Evolutionary conservation across 352 stramenopile species (phyloP), one percentile per base, ranked within the genome.

Genomic region (Pythium sp.): DNA sequence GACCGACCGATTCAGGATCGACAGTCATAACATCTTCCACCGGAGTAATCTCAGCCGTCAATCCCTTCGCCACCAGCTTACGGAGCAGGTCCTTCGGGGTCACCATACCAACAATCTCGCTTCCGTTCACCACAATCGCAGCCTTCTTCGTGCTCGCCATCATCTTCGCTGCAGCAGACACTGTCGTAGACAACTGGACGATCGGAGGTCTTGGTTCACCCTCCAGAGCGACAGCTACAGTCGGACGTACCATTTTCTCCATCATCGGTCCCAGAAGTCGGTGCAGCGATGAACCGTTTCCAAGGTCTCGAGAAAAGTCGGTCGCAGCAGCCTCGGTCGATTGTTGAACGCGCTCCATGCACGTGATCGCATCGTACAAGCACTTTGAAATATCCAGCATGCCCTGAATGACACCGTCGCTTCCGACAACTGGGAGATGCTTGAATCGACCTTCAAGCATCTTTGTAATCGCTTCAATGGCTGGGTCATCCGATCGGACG

Each of bases 361-460:
- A 91, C 24, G 79, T 91, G 68, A 97, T 95, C 15, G 89, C 89
- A 58, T 97, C 89, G 55, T 94, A 93, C 4, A 97, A 68, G 66
- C 88, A 95, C 76, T 97, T 97, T 61, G 89, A 94, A 49, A 97
- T 95, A 53, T 97, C 87, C n/a, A 97, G 72, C 84, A 97, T 94
- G 34, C 87, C 87, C 59, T 88, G 81, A 24, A 93, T 81, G 5
- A 80, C 84, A 28, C 87, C 88, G 38, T 94, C 83, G 0, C 73
- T 67, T 26, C 83, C 86, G 15, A 95, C 77, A 7, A 97, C 86
- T 0, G 89, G 89, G 66, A 97, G 74, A 69, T 97, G 87, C 67
- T 95, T 96, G 69, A 95, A 95, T 12, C 86, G 85, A 9, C 88
- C 88, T 72, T 95, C 85, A 4, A 95, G 78, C 89, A 97, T 97